phyloP scores from a whole-genome alignment of 805 yeast genomes.

The Zygoascus flipseniorum region DNA sequence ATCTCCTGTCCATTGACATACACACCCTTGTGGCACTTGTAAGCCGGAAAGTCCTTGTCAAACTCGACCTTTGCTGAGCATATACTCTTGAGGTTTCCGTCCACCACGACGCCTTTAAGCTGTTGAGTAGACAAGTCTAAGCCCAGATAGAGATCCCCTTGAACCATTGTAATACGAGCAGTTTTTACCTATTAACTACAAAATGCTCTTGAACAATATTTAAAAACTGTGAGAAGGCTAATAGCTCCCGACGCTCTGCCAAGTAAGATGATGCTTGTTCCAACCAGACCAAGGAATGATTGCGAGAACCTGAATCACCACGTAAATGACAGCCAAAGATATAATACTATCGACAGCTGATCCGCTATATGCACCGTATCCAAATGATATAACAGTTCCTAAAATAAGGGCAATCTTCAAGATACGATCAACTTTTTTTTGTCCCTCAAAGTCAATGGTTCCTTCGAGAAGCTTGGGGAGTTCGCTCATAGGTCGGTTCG shows the following conservation, averaged over 20 bases:
- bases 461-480: conserved; percentile 11
- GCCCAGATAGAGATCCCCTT: conserved; percentile 33
- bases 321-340: conserved; percentile 32
- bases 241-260: conserved; percentile 24
- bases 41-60: conserved; percentile 53
- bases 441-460: conserved; percentile 45
- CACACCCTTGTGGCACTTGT: conserved; percentile 70
- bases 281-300: conserved; percentile 46
- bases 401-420: conserved; percentile 21
- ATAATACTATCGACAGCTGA: conserved; percentile 35
- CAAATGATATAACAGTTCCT: conserved; percentile 10
- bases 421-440: conserved; percentile 34
- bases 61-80: conserved; percentile 61
- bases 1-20: conserved; percentile 43
- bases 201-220: no score
- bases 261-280: conserved; percentile 40
- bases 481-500: conserved; percentile 9
- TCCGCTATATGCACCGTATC: conserved; percentile 42
- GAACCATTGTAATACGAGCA: background rate
- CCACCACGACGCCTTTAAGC: conserved; percentile 62
- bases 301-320: conserved; percentile 18
- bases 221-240: background rate
- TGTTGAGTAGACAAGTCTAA: conserved; percentile 89
- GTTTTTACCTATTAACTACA: no score
- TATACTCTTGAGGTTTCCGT: conserved; percentile 43